Base-by-base conservation (phyloP, 441 rosid genomes). In the Manihot esculenta region DNA sequence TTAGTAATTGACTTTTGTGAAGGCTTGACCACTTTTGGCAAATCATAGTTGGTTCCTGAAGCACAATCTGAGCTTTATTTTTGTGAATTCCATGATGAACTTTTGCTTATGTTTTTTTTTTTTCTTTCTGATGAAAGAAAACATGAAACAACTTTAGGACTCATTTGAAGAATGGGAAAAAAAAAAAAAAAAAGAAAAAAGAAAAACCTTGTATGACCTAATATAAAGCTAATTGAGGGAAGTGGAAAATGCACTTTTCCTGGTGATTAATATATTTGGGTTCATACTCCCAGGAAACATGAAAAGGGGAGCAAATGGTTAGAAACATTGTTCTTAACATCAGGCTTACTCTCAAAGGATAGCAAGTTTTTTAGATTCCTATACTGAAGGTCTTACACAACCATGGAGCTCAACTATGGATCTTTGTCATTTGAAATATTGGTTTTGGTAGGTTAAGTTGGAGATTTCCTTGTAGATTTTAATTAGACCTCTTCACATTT, bases 401-500 rank as follows among this genome's bases (percentile, higher is more conserved):
- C 18, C 3, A 3, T 35, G 60, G 55, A 13, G 17, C 15, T 56
- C 35, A 45, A 42, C 13, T 30, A 55, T 56, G 12, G 11, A 41
- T 2, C 30, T 15, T 47, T 50, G 10, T 44, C 18, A 51, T 38
- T 63, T 64, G 55, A 17, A 58, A 27, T n/a, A 33, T 64, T 47
- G n/a, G 9, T 27, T 26, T 55, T 56, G 21, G 20, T 42, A 33
- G 51, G 33, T n/a, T 33, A 44, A 45, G 47, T 33, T n/a, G 13
- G 21, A 49, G 12, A 12, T 27, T 14, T 35, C 41, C 48, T 59
- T 27, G 53, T 10, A 15, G 23, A 3, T 41, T 62, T 66, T 58
- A 33, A 59, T 48, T 54, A 59, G 23, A 17, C 27, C 26, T 35
- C 45, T 66, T 70, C 63, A 71, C 64, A 17, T 66, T 38, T 83